These are phyloP conservation scores for Diaporthe humulicola DNA, from an alignment of 2,329 filamentous ascomycete genomes.

Conservation along the genomic window DNA sequence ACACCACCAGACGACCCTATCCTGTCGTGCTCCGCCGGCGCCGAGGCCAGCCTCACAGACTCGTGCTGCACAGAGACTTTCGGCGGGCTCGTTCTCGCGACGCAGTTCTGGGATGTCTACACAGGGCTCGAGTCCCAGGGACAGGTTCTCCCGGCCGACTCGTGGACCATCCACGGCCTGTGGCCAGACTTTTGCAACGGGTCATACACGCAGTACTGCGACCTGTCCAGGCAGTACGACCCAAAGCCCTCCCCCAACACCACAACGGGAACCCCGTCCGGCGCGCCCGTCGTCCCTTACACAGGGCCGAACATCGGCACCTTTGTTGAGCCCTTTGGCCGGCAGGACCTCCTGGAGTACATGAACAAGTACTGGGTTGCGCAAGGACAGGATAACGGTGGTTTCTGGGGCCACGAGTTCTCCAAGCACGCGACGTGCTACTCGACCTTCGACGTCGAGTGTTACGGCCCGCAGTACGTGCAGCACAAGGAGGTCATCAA, in stretches of 20 bases:
- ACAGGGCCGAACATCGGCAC: constrained; percentile 69
- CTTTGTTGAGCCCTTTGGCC: constrained; percentile 70
- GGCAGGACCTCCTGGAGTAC: constrained; percentile 71
- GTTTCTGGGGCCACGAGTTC: constrained; percentile 78
- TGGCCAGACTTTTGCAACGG: constrained; percentile 69
- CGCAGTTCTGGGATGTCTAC: constrained; percentile 76
- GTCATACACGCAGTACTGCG: constrained; percentile 77
- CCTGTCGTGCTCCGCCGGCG: constrained; percentile 62
- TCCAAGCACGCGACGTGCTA: constrained; percentile 78
- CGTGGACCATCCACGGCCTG: constrained; percentile 72
- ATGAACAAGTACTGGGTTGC: constrained; percentile 78
- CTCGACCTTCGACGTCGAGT: constrained; percentile 74
- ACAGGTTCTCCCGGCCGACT: constrained; percentile 68
- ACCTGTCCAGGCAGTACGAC: constrained; percentile 74
- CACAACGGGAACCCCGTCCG: constrained; percentile 67
- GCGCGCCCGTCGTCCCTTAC: constrained; percentile 68
- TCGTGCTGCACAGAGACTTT: constrained; percentile 76
- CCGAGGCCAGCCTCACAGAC: constrained; percentile 63
- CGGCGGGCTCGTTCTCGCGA: constrained; percentile 71
- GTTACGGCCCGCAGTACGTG: constrained; percentile 71
- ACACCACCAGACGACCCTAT: constrained; percentile 49
- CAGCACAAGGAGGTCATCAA: constrained; percentile 72
- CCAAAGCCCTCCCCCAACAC: constrained; percentile 73
- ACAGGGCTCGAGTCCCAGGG: constrained; percentile 70
- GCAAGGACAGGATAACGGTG: constrained; percentile 66